phyloP scores from a whole-genome alignment of 495 filamentous ascomycete genomes.

The Hypoxylon cercidicola region DNA sequence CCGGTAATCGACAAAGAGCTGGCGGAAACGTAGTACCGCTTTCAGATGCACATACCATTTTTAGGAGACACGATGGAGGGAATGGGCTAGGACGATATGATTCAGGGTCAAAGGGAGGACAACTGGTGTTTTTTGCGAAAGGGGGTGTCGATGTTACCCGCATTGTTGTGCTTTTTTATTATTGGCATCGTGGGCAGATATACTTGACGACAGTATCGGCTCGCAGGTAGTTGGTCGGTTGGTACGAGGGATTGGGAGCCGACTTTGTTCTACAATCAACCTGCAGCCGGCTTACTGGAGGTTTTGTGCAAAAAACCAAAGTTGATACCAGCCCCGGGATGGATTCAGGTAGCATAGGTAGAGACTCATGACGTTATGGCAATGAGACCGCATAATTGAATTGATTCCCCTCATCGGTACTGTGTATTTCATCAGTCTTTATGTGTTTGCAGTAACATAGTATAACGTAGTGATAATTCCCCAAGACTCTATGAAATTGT shows the following conservation, averaged over 20 bases:
- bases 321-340: slow-evolving; percentile 31
- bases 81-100: slow-evolving; percentile 22
- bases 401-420: background rate
- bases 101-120: slow-evolving; percentile 21
- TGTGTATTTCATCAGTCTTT: too few relatives aligned
- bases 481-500: too few relatives aligned
- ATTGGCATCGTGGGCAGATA: slow-evolving; percentile 12
- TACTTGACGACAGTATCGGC: slow-evolving; percentile 20
- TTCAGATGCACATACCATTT: background rate
- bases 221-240: background rate
- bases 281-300: slow-evolving; percentile 15
- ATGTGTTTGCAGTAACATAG: background rate
- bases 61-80: slow-evolving; percentile 18
- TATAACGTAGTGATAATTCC: background rate
- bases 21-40: background rate
- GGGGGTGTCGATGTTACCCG: slow-evolving; percentile 9
- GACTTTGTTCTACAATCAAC: slow-evolving; percentile 30
- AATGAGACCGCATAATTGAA: slow-evolving; percentile 34
- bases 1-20: slow-evolving; percentile 7
- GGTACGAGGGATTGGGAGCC: slow-evolving; percentile 17
- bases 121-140: slow-evolving; percentile 31
- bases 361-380: slow-evolving; percentile 36
- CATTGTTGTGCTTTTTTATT: slow-evolving; percentile 5
- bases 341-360: slow-evolving; percentile 37
- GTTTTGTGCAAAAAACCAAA: slow-evolving; percentile 1